Base-by-base conservation (phyloP, 1,139 yeast genomes). In the Groenewaldozyma auringiensis region DNA sequence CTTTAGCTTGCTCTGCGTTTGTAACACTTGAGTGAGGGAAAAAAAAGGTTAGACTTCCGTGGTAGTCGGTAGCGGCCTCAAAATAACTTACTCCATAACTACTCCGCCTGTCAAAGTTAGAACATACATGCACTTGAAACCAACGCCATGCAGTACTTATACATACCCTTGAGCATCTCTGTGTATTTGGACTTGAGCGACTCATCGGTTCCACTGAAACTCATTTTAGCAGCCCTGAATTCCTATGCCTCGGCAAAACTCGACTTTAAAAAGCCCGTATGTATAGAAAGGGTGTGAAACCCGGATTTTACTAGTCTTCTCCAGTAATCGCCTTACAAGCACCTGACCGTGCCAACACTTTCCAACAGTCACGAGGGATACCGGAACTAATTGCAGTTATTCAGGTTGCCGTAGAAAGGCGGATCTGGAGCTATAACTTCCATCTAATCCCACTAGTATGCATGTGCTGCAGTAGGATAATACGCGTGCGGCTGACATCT, bases 1-100 rank as follows among this genome's bases (percentile, higher is more conserved):
- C 77, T 40, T 64, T 58, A 20, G 82, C 82, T 60, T 77, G 81
- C 51, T 76, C 82, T 25, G 75, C 75, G 43, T 68, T 76, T 41
- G 76, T 78, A 37, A 77, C 81, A 58, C 50, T 47, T 20, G 18
- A 36, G 16, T 31, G n/a, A 9, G 8, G n/a, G 18, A n/a, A 8
- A n/a, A 33, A 33, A 8, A 9, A n/a, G 37, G 9, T 16, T 33
- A n/a, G n/a, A 16, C 37, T n/a, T 16, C 37, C 8, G 20, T 20
- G 20, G 6, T 38, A n/a, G n/a, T n/a, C n/a, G n/a, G n/a, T n/a
- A n/a, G n/a, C n/a, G 18, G 8, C 4, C 18, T 20, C 14, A 16
- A 37, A n/a, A n/a, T n/a, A n/a, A 47, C 50, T 45, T 42, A 47
- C 50, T 47, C 50, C 48, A 47, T 47, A 21, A 47, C 45, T 17